Base-by-base conservation (phyloP, 2,329 filamentous ascomycete species). In the Microdochium bolleyi region DNA sequence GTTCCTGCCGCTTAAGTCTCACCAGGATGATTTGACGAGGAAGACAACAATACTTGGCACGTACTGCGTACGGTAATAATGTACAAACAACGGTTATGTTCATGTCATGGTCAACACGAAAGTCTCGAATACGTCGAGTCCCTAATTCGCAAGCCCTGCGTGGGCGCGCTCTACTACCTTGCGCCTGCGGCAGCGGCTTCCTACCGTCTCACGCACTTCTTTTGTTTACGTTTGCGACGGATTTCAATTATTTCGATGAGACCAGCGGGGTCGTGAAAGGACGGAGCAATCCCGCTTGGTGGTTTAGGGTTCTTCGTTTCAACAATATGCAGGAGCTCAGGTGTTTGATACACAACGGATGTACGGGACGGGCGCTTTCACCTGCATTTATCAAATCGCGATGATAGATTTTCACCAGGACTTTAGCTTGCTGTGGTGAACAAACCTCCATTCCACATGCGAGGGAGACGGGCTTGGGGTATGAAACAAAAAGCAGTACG, bases 301-400 rank as follows among this genome's bases (percentile, higher is more conserved):
- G 41, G 41, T 46, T 46, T 46, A 46, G 41, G 41, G 41, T 46
- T 46, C 13, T 46, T 46, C 21, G 41, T 13, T 46, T 46, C 41
- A 19, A 21, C 5, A 7, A 19, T 46, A 46, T 22, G 41, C 8
- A 13, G 41, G 41, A 46, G 41, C 41, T 19, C 21, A 8, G 41
- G 41, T 46, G 41, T 46, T 46, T 46, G 41, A 46, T 46, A 46
- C 41, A 46, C 41, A 46, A 46, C 19, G 41, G 19, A 46, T 46
- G 13, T 7, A 46, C 41, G 41, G 41, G 13, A 46, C 41, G 41
- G 21, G 41, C 13, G 8, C 4, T 22, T 22, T 11, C 19, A 8
- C 19, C 19, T 22, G 41, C 4, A 38, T 38, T 38, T 19, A 4
- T 16, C 34, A 16, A 38, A 38, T 8, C 16, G 34, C 34, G 34